Base-by-base conservation (phyloP, 2,329 filamentous ascomycete species). In the Beauveria sp. region DNA sequence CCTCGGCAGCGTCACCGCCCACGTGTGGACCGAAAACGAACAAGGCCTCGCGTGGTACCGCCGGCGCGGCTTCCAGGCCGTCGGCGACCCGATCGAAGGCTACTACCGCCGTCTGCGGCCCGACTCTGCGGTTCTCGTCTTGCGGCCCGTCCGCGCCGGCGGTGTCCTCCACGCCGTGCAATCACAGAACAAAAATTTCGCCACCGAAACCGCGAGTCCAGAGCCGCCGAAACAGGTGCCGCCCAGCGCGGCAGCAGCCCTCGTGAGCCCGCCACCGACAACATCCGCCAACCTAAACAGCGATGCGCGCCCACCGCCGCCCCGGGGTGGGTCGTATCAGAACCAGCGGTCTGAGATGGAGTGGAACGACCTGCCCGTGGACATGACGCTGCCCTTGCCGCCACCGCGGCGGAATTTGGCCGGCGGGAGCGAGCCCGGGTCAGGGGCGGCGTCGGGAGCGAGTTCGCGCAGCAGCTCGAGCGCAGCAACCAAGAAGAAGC, bases 1-100 rank as follows among this genome's bases (percentile, higher is more conserved):
- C 18, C 34, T 50, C 40, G 67, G 66, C 42, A 67, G 76, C 49
- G 75, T 87, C 18, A 88, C 84, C 65, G 86, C 86, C 5, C 86
- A 89, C 70, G 86, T 88, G 18, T 89, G 86, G 86, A 86, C 85
- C 12, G 80, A 85, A 63, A 88, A 88, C 69, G 78, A 81, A 2
- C 85, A 88, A 22, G 86, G 80, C 0, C 72, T 88, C 64, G 76
- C 76, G 62, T 89, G 86, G 86, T 89, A 89, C 72, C 68, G 75
- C 38, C 76, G 77, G 26, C 78, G 83, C 10, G 83, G 84, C 3
- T 89, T 89, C 69, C 67, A 69, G 62, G 75, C 76, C 56, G 76
- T 79, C 54, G 77, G 75, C 16, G 67, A 76, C 42, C 75, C 78
- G n/a, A 70, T 87, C 10, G 70, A 77, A 40, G 80, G 80, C 3